phyloP scores from a whole-genome alignment of 352 stramenopile genomes.

The Globisporangium paddicum region DNA sequence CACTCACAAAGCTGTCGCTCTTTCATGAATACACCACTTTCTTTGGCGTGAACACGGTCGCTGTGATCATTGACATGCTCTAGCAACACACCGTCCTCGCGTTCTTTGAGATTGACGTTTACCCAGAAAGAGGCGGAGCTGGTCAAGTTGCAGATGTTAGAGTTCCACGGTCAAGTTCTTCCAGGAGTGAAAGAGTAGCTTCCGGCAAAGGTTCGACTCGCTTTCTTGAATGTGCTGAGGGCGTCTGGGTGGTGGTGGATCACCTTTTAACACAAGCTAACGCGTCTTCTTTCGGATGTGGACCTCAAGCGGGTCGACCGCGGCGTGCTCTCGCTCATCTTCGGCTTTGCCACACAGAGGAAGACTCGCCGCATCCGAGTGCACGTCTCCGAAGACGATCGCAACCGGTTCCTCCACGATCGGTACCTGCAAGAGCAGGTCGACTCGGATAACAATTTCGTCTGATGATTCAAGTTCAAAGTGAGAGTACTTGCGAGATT shows the following conservation, averaged over 20 bases:
- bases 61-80: background rate
- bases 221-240: background rate
- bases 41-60: background rate
- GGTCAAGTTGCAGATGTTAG: background rate
- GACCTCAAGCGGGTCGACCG: background rate
- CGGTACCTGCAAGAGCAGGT: background rate
- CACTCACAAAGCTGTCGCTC: background rate
- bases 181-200: background rate
- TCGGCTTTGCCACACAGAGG: background rate
- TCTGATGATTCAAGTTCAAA: too few species aligned
- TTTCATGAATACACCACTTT: background rate
- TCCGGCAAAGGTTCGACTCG: background rate
- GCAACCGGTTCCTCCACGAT: background rate
- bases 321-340: background rate
- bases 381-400: background rate
- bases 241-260: background rate
- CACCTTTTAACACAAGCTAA: background rate
- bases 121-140: background rate
- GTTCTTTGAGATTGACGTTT: background rate
- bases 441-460: too few species aligned
- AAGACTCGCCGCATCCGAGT: background rate
- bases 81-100: background rate
- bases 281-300: background rate
- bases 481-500: too few species aligned
- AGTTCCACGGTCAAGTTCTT: background rate